phyloP scores from a whole-genome alignment of 75 land plant species.

The Chamaecyparis obtusa region DNA sequence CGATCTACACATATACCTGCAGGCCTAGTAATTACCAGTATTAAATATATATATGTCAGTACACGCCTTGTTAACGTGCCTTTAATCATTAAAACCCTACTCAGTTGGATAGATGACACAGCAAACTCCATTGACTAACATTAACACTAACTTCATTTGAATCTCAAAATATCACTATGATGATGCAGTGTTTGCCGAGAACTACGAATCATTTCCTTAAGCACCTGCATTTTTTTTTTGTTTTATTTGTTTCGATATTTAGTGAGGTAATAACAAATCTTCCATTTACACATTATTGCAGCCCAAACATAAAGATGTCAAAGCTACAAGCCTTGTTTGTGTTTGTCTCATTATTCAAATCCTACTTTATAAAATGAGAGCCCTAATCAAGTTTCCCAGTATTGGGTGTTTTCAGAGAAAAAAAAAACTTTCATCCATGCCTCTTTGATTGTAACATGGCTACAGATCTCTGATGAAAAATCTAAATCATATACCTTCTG shows the following conservation, averaged over 20 bases:
- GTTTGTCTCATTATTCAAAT: not conserved
- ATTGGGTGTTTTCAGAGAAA: not conserved
- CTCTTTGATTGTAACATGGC: not conserved
- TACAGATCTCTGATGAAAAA: not conserved
- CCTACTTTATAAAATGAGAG: not conserved
- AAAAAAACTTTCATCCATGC: not conserved
- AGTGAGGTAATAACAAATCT: not conserved
- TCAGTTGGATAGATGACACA: not conserved
- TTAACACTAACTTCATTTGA: too few relatives aligned
- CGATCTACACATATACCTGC: not conserved
- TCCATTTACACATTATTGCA: not conserved
- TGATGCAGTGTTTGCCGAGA: not conserved
- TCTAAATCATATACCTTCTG: not conserved
- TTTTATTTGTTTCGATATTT: not conserved
- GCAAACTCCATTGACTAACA: not conserved
- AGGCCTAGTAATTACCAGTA: not conserved
- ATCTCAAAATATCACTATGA: not conserved
- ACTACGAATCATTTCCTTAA: not conserved
- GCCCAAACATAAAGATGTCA: not conserved
- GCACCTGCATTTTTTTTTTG: not conserved
- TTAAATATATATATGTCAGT: not conserved
- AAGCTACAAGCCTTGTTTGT: not conserved
- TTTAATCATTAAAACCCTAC: not conserved
- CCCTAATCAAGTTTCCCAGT: not conserved
- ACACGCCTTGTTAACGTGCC: not conserved